Conservation (phyloP, 768 basidiomycete genomes). For the Clavulina sp. region DNA sequence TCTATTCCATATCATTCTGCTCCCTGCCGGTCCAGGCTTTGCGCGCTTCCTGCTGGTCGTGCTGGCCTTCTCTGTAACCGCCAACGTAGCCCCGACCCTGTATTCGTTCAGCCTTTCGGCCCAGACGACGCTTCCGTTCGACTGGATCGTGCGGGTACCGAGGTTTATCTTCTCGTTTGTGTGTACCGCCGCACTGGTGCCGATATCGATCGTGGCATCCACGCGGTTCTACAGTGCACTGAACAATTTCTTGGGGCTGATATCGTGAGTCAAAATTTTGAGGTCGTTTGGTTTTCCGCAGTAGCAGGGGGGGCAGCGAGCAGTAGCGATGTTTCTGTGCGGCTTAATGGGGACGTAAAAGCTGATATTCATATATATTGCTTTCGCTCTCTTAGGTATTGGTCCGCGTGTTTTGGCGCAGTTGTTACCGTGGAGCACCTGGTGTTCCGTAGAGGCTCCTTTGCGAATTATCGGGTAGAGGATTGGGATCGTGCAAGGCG, state of each 20-base stretch:
- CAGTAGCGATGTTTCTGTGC: too few relatives aligned
- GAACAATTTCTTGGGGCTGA: slow-evolving; percentile 48
- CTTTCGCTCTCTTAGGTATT: too few relatives aligned
- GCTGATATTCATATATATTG: too few relatives aligned
- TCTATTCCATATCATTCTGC: slow-evolving; percentile 8
- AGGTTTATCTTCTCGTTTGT: slow-evolving; percentile 6
- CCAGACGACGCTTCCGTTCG: slow-evolving; percentile 46
- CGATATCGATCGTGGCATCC: slow-evolving; percentile 51
- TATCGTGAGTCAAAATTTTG: too few relatives aligned
- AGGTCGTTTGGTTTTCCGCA: too few relatives aligned
- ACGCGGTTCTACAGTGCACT: slow-evolving; percentile 46
- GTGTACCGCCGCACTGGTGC: slow-evolving; percentile 24
- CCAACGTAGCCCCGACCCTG: slow-evolving; percentile 66
- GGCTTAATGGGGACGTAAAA: too few relatives aligned
- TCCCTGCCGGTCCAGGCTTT: slow-evolving; percentile 41
- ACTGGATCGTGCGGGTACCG: slow-evolving; percentile 35
- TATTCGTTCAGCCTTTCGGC: slow-evolving; percentile 65
- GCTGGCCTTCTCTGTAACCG: slow-evolving; percentile 54
- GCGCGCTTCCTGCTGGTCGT: slow-evolving; percentile 56
- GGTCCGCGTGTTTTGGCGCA: slow-evolving; percentile 36
- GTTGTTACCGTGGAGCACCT: slow-evolving; percentile 52
- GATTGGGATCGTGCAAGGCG: slow-evolving; percentile 35
- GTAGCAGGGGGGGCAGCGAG: too few relatives aligned
- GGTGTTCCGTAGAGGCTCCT: slow-evolving; percentile 37
- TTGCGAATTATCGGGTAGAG: slow-evolving; percentile 29